Conservation (phyloP, 768 basidiomycete genomes). For the Dacryopinax spathularia region DNA sequence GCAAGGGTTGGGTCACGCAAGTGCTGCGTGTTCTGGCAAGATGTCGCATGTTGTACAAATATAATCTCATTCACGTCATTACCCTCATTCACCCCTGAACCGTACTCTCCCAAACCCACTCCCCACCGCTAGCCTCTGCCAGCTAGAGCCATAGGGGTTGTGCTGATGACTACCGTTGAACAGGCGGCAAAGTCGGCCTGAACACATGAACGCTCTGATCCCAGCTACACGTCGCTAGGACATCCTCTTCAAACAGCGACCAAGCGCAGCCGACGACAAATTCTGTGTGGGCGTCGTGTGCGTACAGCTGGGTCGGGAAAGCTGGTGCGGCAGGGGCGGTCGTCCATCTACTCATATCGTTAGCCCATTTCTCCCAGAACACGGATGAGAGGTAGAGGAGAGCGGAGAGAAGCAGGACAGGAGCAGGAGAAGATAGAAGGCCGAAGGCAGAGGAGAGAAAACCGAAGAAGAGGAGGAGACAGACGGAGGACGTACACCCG, state of each 20-base stretch:
- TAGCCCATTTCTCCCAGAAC: conserved; percentile 5
- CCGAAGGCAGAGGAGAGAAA: too few species aligned
- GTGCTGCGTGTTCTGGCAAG: too few species aligned
- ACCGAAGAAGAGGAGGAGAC: background rate
- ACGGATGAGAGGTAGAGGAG: background rate
- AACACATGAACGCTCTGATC: conserved; percentile 74
- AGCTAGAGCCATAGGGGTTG: background rate
- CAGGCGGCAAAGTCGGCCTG: conserved; percentile 20
- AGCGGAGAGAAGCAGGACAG: conserved; percentile 5
- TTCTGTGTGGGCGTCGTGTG: conserved; percentile 83
- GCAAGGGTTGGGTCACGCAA: too few species aligned
- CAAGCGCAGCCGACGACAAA: conserved; percentile 86
- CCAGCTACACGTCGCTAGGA: conserved; percentile 86
- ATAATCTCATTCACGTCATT: background rate
- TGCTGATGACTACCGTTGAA: background rate
- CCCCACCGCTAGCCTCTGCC: background rate
- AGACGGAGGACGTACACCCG: conserved; percentile 47
- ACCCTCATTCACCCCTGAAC: too few species aligned
- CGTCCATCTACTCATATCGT: conserved; percentile 46
- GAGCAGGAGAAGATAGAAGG: background rate
- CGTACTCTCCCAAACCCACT: too few species aligned
- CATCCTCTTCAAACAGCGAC: conserved; percentile 81
- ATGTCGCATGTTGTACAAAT: background rate
- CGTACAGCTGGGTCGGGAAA: conserved; percentile 37
- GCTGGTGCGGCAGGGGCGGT: conserved; percentile 39